These are phyloP conservation scores for Erythrophleum fordii DNA, from an alignment of 306 rosid species.

Conservation along the genomic window DNA sequence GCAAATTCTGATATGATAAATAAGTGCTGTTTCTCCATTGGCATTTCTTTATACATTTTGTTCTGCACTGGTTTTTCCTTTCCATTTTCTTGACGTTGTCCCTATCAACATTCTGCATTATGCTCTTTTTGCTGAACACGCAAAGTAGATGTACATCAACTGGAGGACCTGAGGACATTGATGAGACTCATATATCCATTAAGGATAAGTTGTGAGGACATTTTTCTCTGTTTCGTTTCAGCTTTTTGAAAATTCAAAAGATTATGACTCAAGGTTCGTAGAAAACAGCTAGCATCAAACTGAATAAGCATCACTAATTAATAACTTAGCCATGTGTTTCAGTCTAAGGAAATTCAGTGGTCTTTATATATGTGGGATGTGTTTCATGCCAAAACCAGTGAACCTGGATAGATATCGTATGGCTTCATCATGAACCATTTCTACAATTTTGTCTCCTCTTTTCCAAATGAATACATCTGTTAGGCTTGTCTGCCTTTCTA, in stretches of 20 bases:
- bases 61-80: neutral
- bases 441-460: slow-evolving; percentile 32
- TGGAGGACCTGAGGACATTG: neutral
- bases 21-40: neutral
- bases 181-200: neutral
- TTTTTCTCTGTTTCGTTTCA: neutral
- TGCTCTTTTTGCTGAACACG: neutral
- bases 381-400: slow-evolving; percentile 21
- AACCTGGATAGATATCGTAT: slow-evolving; percentile 4
- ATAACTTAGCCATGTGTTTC: no score
- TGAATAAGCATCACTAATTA: neutral
- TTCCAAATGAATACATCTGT: slow-evolving; percentile 16
- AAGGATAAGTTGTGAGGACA: neutral
- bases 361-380: neutral
- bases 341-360: neutral
- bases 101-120: neutral
- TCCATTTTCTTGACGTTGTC: neutral
- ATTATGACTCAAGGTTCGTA: neutral
- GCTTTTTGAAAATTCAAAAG: neutral
- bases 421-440: slow-evolving; percentile 21
- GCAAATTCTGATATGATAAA: neutral
- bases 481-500: slow-evolving; percentile 43
- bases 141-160: neutral
- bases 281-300: neutral
- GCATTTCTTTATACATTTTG: neutral